Conservation (phyloP, 257 asterid species). For the Nicotiana benthamiana region DNA sequence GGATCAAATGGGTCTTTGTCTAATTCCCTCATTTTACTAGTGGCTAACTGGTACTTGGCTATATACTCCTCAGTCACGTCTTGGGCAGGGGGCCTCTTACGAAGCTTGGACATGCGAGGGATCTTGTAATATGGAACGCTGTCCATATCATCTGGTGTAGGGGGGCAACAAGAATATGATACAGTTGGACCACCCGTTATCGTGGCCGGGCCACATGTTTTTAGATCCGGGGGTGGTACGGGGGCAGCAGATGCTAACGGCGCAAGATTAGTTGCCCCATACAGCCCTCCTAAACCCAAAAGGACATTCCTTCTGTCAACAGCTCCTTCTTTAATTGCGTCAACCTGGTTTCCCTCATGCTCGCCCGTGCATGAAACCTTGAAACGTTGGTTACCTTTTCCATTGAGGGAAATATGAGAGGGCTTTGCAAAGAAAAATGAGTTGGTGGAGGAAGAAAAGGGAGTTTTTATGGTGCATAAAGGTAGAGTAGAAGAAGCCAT, state of each 20-base stretch:
- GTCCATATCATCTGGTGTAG: background rate
- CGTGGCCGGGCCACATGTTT: background rate
- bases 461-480: background rate
- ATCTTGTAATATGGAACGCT: background rate
- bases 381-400: background rate
- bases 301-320: slow-evolving; percentile 7
- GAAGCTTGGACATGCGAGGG: background rate
- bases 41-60: background rate
- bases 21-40: background rate
- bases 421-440: background rate
- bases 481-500: too few relatives aligned
- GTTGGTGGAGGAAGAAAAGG: background rate
- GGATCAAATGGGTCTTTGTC: slow-evolving; percentile 6
- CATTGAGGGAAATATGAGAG: background rate
- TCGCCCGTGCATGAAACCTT: background rate
- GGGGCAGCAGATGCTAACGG: background rate
- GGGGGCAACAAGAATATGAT: background rate
- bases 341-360: too few relatives aligned
- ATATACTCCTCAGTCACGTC: background rate
- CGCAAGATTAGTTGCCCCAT: background rate
- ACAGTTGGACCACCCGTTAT: background rate
- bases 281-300: background rate
- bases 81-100: background rate
- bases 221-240: background rate
- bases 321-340: too few relatives aligned